These are phyloP conservation scores for Edhazardia aedis DNA, from an alignment of 371 early-diverging fungal species.

Conservation along the genomic window DNA sequence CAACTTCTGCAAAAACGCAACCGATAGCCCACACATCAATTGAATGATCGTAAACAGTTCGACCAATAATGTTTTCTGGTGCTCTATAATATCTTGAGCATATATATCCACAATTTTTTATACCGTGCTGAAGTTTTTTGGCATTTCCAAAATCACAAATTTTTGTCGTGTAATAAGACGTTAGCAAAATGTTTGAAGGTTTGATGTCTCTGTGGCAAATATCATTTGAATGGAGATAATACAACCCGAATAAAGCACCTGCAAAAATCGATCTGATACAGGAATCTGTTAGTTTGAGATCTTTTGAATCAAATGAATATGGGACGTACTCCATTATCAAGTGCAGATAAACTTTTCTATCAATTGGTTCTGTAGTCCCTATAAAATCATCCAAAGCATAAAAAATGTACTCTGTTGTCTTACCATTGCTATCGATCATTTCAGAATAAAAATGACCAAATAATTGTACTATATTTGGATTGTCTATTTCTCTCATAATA, in stretches of 20 bases:
- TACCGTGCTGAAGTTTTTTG: constrained; percentile 66
- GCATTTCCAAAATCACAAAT: constrained; percentile 80
- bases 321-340: too few species aligned
- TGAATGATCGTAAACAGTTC: constrained; percentile 68
- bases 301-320: too few species aligned
- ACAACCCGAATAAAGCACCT: constrained; percentile 62
- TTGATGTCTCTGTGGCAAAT: constrained; percentile 88
- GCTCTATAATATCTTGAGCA: constrained; percentile 88
- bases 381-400: background rate
- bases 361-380: background rate
- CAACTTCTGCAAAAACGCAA: constrained; percentile 77
- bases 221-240: constrained; percentile 73
- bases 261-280: too few species aligned
- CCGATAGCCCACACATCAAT: constrained; percentile 98
- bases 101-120: constrained; percentile 78
- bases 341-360: background rate
- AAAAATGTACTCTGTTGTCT: background rate
- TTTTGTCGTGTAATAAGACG: constrained; percentile 60
- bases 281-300: too few species aligned
- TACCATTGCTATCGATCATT: background rate
- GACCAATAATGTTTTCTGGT: constrained; percentile 81
- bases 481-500: background rate
- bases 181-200: constrained; percentile 72
- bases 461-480: background rate
- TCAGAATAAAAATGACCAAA: background rate